Percentiles rank a stretch among this genome's conserved stretches.
phyloP scores from a whole-genome alignment of 805 yeast genomes.

The Candida argentea region DNA sequence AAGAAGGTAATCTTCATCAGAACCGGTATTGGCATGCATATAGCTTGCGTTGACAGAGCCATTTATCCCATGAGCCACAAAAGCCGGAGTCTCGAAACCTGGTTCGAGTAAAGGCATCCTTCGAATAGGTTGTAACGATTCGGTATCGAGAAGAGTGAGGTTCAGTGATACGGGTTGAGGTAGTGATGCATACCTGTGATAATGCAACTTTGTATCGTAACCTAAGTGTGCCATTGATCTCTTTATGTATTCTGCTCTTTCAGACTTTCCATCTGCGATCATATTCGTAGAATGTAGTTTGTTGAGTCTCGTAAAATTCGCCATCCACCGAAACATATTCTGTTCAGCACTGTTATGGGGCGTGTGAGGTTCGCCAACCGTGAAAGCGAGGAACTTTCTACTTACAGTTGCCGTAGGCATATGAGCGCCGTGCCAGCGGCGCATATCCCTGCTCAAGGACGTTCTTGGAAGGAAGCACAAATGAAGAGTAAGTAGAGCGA shows the following conservation, averaged over 20 bases:
- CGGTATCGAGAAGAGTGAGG: slow-evolving; percentile 14
- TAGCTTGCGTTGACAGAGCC: slow-evolving; percentile 17
- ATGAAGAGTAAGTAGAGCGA: slow-evolving; percentile 46
- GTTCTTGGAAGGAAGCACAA: slow-evolving; percentile 77
- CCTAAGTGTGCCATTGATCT: slow-evolving; percentile 18
- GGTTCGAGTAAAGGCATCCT: slow-evolving; percentile 16
- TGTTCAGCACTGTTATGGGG: slow-evolving; percentile 13
- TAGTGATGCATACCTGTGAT: slow-evolving; percentile 8
- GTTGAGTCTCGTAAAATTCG: slow-evolving; percentile 18
- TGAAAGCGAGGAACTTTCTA: slow-evolving; percentile 40
- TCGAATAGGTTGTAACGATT: slow-evolving; percentile 14
- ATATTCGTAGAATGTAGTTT: slow-evolving; percentile 11
- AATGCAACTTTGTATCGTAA: slow-evolving; percentile 10
- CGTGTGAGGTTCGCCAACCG: slow-evolving; percentile 12
- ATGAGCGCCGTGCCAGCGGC: slow-evolving; percentile 59
- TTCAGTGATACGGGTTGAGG: slow-evolving; percentile 17
- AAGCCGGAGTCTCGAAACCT: slow-evolving; percentile 20
- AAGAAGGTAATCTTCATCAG: slow-evolving; percentile 15
- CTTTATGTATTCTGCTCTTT: slow-evolving; percentile 17
- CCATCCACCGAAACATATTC: slow-evolving; percentile 17
- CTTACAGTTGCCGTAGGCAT: slow-evolving; percentile 63
- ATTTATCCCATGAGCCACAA: slow-evolving; percentile 14
- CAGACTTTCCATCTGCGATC: slow-evolving; percentile 15
- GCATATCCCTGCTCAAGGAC: slow-evolving; percentile 68
- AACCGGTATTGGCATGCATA: slow-evolving; percentile 23